Conservation (phyloP, 352 stramenopile species). For the Globisporangium viniferum region DNA sequence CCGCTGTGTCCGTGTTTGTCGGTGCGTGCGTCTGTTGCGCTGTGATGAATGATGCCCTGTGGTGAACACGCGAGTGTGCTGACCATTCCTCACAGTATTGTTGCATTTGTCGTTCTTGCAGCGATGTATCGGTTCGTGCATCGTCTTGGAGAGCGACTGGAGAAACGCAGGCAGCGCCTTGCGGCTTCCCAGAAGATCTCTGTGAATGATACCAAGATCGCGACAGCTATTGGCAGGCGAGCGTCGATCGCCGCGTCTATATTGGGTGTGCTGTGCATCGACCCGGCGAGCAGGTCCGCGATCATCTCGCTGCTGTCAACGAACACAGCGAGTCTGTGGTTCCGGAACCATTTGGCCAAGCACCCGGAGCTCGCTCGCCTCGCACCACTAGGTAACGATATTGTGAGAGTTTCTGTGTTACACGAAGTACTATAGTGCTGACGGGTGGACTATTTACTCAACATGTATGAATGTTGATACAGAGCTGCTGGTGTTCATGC, state of each 20-base stretch:
- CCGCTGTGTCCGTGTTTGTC: conserved; percentile 56
- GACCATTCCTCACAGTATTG: background rate
- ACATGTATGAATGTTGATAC: background rate
- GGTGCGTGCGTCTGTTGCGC: conserved; percentile 24
- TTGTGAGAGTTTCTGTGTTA: background rate
- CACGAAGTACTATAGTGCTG: background rate
- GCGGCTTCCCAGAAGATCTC: background rate
- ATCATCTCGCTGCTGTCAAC: conserved; percentile 53
- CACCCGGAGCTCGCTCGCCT: conserved; percentile 33
- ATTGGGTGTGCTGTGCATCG: conserved; percentile 29
- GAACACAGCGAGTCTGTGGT: conserved; percentile 39
- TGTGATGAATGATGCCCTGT: background rate
- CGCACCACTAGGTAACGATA: conserved; percentile 23
- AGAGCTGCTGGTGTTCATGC: conserved; percentile 56
- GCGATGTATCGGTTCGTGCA: conserved; percentile 47
- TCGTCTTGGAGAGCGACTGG: conserved; percentile 16
- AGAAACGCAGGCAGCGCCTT: conserved; percentile 6
- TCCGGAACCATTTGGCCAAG: conserved; percentile 22
- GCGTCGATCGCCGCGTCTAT: conserved; percentile 35
- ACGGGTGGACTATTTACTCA: background rate
- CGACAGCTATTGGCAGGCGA: background rate
- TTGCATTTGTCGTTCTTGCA: conserved; percentile 9
- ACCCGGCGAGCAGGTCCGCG: conserved; percentile 34
- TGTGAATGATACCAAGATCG: background rate
- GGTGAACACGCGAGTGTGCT: background rate